Evolutionary conservation across 208 protist genomes (phyloP).

Genomic region (Wallacemonas collosoma): DNA sequence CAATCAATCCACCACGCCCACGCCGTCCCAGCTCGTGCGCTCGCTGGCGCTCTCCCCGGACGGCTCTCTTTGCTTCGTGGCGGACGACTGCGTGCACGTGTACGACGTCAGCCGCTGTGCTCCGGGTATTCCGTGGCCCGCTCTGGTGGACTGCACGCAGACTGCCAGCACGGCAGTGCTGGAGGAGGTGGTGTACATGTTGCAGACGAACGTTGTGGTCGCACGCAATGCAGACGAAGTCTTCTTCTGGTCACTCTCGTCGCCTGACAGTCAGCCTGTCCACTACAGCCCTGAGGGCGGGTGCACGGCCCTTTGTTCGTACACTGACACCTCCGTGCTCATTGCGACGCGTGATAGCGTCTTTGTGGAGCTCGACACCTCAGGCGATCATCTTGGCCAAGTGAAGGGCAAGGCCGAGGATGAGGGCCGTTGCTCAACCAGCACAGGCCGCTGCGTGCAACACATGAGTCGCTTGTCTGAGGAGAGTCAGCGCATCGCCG

Average conservation of each 20-base stretch:
- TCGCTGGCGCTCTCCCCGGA: conserved; percentile 65
- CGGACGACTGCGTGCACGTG: conserved; percentile 79
- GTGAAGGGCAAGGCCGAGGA: conserved; percentile 22
- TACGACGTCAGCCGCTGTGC: conserved; percentile 49
- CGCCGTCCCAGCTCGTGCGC: conserved; percentile 51
- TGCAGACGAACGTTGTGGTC: conserved; percentile 37
- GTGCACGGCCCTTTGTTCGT: conserved; percentile 56
- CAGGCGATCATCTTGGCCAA: conserved; percentile 4
- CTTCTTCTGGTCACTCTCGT: conserved; percentile 64
- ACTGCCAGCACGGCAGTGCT: conserved; percentile 45
- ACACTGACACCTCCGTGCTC: conserved; percentile 46
- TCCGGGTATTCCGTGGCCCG: conserved; percentile 61
- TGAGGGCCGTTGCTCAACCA: neutral
- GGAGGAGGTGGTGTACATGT: conserved; percentile 40
- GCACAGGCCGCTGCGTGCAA: conserved; percentile 22
- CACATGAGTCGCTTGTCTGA: conserved; percentile 42
- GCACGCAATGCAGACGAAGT: conserved; percentile 42
- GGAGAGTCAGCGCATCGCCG: conserved; percentile 44
- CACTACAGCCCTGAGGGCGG: conserved; percentile 10
- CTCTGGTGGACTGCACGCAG: conserved; percentile 61
- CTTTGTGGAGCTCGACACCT: conserved; percentile 50
- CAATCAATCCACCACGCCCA: conserved; percentile 71
- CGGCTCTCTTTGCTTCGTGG: conserved; percentile 74
- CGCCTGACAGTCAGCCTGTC: conserved; percentile 18
- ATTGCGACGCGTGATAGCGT: conserved; percentile 37